These are phyloP conservation scores for Tolypocladium endophyticum DNA, from an alignment of 2,329 filamentous ascomycete species.

Conservation along the genomic window DNA sequence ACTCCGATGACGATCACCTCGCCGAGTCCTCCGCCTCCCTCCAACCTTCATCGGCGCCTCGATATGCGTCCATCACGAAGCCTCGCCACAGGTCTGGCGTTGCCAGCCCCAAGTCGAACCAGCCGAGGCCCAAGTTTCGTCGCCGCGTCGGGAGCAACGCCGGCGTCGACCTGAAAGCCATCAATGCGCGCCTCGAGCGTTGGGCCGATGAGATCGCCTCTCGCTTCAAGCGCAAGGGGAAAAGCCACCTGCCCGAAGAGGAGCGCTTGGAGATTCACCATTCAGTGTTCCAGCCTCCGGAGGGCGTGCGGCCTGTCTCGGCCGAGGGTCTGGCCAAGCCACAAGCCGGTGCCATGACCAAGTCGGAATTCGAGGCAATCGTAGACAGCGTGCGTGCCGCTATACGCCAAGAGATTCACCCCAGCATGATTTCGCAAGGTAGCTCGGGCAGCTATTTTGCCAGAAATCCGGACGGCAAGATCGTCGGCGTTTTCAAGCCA, in stretches of 20 bases:
- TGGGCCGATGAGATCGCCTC: slow-evolving; percentile 98
- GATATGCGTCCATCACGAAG: slow-evolving; percentile 54
- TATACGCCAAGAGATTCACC: slow-evolving; percentile 84
- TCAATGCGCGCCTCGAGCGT: slow-evolving; percentile 86
- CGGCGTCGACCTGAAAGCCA: slow-evolving; percentile 94
- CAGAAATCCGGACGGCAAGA: slow-evolving; percentile 79
- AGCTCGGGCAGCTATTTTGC: slow-evolving; percentile 99
- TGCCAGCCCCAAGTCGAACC: slow-evolving; percentile 37
- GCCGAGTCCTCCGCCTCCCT: slow-evolving; percentile 44
- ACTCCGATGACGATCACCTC: slow-evolving; percentile 55
- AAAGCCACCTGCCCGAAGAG: slow-evolving; percentile 62
- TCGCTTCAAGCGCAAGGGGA: slow-evolving; percentile 85
- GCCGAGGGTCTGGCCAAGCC: slow-evolving; percentile 59
- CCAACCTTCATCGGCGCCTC: slow-evolving; percentile 46
- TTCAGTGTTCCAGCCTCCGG: slow-evolving; percentile 89
- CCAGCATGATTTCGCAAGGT: slow-evolving; percentile 91
- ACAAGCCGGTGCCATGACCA: slow-evolving; percentile 59
- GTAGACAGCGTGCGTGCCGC: slow-evolving; percentile 84
- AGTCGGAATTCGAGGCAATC: slow-evolving; percentile 73
- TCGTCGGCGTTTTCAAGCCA: slow-evolving; percentile 96
- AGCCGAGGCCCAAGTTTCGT: slow-evolving; percentile 30
- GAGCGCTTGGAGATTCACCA: slow-evolving; percentile 92
- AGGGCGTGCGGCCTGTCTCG: slow-evolving; percentile 72
- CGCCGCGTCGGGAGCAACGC: slow-evolving; percentile 57
- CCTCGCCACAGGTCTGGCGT: slow-evolving; percentile 51